phyloP scores from a whole-genome alignment of 208 protist genomes.

The Leishmania martiniquensis region DNA sequence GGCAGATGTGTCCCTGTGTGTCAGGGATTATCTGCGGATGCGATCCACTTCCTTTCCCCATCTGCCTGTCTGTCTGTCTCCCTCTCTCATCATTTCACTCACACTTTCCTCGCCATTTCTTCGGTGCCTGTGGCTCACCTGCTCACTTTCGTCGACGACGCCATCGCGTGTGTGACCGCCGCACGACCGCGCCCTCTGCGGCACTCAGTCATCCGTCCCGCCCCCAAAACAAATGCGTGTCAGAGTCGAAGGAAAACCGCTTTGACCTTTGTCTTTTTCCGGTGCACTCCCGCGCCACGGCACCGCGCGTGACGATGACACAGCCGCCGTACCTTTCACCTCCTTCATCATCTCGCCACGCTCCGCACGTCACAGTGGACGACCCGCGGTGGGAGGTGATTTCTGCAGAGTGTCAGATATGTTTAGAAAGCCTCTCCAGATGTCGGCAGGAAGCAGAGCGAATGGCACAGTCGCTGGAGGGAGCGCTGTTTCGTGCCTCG shows the following conservation, averaged over 20 bases:
- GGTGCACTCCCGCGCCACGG: not conserved
- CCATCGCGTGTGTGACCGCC: not conserved
- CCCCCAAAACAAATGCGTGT: not conserved
- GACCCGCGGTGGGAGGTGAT: not conserved
- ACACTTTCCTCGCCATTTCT: too few relatives aligned
- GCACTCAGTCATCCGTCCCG: not conserved
- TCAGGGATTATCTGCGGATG: not conserved
- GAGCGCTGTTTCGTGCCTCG: not conserved
- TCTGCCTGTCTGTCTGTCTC: not conserved
- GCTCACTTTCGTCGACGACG: not conserved
- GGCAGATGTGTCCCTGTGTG: not conserved
- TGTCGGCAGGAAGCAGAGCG: not conserved
- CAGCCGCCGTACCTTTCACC: not conserved
- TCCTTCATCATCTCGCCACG: not conserved
- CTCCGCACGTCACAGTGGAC: not conserved
- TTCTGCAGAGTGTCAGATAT: not conserved
- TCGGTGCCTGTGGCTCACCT: not conserved
- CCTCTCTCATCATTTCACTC: not conserved
- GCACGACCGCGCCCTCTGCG: too few relatives aligned
- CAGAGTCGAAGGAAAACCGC: not conserved
- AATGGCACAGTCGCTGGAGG: not conserved
- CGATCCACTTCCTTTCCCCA: not conserved
- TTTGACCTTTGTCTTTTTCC: not conserved
- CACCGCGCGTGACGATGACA: not conserved
- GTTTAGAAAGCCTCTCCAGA: not conserved